These are phyloP conservation scores for Podaxis sp. DNA, from an alignment of 768 basidiomycete species.

Conservation along the genomic window DNA sequence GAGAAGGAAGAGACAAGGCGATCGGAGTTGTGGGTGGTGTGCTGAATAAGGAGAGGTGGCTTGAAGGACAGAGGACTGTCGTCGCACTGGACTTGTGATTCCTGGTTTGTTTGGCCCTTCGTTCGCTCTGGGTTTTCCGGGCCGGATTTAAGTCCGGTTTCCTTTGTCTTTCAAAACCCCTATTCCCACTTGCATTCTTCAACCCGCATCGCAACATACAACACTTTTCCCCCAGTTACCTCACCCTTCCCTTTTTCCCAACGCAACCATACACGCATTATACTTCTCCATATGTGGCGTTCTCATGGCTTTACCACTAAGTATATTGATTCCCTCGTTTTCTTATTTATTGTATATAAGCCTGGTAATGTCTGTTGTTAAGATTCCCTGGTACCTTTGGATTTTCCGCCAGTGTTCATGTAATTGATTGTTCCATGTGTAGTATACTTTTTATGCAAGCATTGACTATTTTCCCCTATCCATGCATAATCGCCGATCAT, in stretches of 20 bases:
- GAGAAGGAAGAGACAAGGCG: background rate
- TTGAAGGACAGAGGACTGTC: constrained; percentile 12
- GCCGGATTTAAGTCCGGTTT: background rate
- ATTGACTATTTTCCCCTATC: background rate
- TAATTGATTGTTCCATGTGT: background rate
- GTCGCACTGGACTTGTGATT: constrained; percentile 5
- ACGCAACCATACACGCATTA: background rate
- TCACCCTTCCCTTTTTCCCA: background rate
- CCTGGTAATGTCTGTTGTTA: background rate
- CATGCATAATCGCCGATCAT: background rate
- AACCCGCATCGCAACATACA: background rate
- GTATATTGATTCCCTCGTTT: background rate
- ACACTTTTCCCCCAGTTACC: background rate
- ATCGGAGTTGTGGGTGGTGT: constrained; percentile 3
- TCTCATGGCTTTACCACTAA: background rate
- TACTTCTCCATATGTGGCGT: background rate
- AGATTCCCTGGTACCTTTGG: background rate
- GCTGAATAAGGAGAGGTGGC: constrained; percentile 14
- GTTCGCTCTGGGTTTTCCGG: background rate
- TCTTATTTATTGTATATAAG: constrained; percentile 7
- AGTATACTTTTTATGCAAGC: constrained; percentile 3
- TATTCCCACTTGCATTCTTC: too few relatives aligned
- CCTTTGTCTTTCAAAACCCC: background rate
- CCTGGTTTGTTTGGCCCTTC: background rate
- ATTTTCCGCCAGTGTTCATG: background rate